Conservation (phyloP, 345 rosid genomes). For the Lepidium sativum region DNA sequence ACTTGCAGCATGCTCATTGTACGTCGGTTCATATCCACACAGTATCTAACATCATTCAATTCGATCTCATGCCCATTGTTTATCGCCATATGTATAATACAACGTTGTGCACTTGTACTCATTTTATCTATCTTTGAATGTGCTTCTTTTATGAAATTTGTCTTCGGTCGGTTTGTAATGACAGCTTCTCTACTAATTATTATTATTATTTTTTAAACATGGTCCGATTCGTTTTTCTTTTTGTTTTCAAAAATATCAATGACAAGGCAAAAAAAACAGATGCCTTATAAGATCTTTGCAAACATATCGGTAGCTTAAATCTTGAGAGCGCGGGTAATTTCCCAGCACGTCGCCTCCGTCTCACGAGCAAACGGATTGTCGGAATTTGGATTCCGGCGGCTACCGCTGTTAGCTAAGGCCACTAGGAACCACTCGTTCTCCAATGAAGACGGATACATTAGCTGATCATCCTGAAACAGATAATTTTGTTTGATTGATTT, state of each 20-base stretch:
- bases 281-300: not conserved
- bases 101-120: too few species aligned
- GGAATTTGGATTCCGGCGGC: conserved; percentile 15
- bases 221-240: not conserved
- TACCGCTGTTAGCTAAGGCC: conserved; percentile 51
- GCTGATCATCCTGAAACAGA: conserved; percentile 62
- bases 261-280: not conserved
- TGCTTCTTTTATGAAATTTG: too few species aligned
- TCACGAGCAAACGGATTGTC: conserved; percentile 7
- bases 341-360: conserved; percentile 46
- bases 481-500: not conserved
- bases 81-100: too few species aligned
- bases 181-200: not conserved
- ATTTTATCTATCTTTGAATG: too few species aligned
- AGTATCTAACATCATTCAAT: too few species aligned
- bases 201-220: too few species aligned
- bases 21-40: too few species aligned
- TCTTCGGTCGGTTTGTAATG: too few species aligned
- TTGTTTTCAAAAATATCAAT: not conserved
- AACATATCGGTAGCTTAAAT: not conserved
- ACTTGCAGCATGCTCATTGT: too few species aligned
- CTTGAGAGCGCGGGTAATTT: conserved; percentile 76
- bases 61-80: too few species aligned
- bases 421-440: conserved; percentile 69
- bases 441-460: conserved; percentile 73